phyloP scores from a whole-genome alignment of 2,329 filamentous ascomycete species.

The Immersiporthe knoxdaviesiana region DNA sequence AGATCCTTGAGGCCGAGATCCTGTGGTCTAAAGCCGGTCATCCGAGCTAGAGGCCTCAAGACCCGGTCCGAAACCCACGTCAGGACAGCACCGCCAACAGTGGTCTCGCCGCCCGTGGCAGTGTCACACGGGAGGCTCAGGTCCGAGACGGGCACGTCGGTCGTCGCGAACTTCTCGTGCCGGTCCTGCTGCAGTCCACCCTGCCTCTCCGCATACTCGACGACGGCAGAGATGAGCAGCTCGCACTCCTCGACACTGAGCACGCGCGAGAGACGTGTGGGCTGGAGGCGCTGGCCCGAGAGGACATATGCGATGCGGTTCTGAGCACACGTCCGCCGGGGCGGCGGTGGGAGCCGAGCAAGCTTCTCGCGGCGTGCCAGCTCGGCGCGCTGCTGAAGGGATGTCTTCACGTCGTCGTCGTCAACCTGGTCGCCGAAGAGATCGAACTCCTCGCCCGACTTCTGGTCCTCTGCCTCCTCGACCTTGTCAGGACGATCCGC shows the following conservation, averaged over 20 bases:
- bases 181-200: slow-evolving; percentile 24
- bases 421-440: slow-evolving; percentile 25
- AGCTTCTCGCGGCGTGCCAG: slow-evolving; percentile 25
- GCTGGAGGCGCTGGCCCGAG: slow-evolving; percentile 25
- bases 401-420: not conserved
- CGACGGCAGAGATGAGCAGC: slow-evolving; percentile 18
- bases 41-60: slow-evolving; percentile 13
- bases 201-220: slow-evolving; percentile 16
- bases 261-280: slow-evolving; percentile 10
- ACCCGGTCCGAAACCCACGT: slow-evolving; percentile 18
- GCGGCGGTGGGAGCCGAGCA: slow-evolving; percentile 18
- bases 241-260: slow-evolving; percentile 23
- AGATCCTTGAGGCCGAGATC: slow-evolving; percentile 26
- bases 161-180: slow-evolving; percentile 27
- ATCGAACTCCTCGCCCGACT: slow-evolving; percentile 21
- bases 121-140: not conserved
- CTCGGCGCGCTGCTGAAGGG: slow-evolving; percentile 22
- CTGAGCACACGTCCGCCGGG: slow-evolving; percentile 23
- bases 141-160: slow-evolving; percentile 27
- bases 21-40: slow-evolving; percentile 19
- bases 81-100: slow-evolving; percentile 13
- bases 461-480: not conserved
- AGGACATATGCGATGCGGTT: slow-evolving; percentile 27
- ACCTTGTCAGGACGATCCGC: not conserved
- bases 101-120: not conserved